Conservation (phyloP, 2,329 filamentous ascomycete species). For the Pestalotiopsis sp. region DNA sequence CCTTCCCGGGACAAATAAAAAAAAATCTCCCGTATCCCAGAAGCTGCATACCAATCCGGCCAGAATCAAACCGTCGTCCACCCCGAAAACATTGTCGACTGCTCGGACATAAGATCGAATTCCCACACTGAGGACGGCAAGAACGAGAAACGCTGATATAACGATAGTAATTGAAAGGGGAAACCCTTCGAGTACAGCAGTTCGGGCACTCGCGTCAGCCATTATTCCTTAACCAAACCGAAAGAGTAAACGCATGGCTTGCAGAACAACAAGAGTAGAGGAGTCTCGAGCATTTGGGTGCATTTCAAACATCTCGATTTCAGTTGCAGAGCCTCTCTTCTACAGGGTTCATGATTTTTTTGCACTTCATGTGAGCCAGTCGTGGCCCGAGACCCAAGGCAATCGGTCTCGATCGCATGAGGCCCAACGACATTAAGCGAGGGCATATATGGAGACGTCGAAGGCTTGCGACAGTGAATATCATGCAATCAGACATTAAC, state of each 20-base stretch:
- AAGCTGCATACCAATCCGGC: slow-evolving; percentile 1
- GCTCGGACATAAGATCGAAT: background rate
- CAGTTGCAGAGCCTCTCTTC: background rate
- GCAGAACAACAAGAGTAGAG: background rate
- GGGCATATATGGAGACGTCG: background rate
- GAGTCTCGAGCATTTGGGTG: background rate
- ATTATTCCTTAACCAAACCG: background rate
- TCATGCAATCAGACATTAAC: background rate
- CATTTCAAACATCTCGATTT: background rate
- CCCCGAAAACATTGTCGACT: slow-evolving; percentile 1
- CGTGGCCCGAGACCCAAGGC: background rate
- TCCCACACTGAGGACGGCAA: background rate
- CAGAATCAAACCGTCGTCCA: slow-evolving; percentile 2
- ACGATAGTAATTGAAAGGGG: background rate
- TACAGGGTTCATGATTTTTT: background rate
- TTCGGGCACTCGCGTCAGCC: background rate
- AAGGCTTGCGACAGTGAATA: background rate
- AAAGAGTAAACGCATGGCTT: background rate
- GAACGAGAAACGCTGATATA: background rate
- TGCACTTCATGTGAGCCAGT: background rate
- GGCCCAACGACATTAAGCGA: background rate
- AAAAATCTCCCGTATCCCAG: no score
- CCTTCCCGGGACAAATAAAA: background rate
- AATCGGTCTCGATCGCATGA: background rate
- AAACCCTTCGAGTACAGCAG: slow-evolving; percentile 2